Conservation (phyloP, 306 rosid genomes). For the Morella rubra region DNA sequence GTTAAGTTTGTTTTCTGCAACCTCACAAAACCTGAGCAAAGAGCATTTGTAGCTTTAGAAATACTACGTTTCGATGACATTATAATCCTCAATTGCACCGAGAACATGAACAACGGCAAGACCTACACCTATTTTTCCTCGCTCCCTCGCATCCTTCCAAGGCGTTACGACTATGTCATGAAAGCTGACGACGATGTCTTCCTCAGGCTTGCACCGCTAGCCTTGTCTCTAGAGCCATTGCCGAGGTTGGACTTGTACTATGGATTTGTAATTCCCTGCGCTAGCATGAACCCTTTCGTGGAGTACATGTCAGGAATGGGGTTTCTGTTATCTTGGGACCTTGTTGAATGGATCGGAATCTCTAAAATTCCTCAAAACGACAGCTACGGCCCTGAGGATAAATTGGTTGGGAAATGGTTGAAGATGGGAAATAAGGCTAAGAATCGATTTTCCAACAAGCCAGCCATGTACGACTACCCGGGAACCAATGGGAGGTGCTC, state of each 20-base stretch:
- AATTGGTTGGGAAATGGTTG: constrained; percentile 34
- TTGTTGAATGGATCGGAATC: constrained; percentile 34
- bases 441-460: constrained; percentile 29
- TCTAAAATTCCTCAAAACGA: constrained; percentile 13
- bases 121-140: constrained; percentile 38
- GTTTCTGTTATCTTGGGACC: constrained; percentile 40
- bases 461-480: constrained; percentile 37
- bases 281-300: constrained; percentile 20
- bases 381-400: constrained; percentile 34
- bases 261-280: constrained; percentile 36
- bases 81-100: constrained; percentile 30
- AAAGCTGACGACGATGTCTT: constrained; percentile 35
- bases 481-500: constrained; percentile 32
- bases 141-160: neutral
- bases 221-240: constrained; percentile 26
- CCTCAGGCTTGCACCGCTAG: constrained; percentile 27
- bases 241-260: constrained; percentile 33
- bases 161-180: constrained; percentile 28
- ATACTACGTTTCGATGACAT: constrained; percentile 25
- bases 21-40: constrained; percentile 31
- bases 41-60: constrained; percentile 17
- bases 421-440: constrained; percentile 26
- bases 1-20: constrained; percentile 33
- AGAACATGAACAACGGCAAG: constrained; percentile 37
- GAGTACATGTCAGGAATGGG: constrained; percentile 40